Percentiles rank a stretch among this genome's conserved stretches.
Conservation (phyloP, 2,329 filamentous ascomycete genomes). For the Cercospora sesami region DNA sequence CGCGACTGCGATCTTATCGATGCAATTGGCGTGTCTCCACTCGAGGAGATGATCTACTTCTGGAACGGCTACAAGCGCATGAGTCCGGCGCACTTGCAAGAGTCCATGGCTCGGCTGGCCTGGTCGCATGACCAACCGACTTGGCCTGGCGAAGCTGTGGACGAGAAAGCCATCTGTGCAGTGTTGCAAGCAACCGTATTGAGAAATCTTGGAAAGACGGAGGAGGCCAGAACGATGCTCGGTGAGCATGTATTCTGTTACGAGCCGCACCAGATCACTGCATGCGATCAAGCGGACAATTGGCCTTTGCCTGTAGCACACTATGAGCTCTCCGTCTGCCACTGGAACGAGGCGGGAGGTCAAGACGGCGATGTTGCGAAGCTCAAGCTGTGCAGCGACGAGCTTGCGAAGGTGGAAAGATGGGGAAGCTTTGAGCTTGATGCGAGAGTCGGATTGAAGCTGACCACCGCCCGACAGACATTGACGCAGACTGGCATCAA, state of each 20-base stretch:
- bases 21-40: slow-evolving; percentile 75
- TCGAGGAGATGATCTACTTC: slow-evolving; percentile 89
- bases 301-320: slow-evolving; percentile 72
- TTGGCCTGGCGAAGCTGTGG: slow-evolving; percentile 55
- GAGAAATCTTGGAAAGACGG: slow-evolving; percentile 58
- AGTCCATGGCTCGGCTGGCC: slow-evolving; percentile 61
- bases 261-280: slow-evolving; percentile 55
- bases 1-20: slow-evolving; percentile 71
- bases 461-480: slow-evolving; percentile 68
- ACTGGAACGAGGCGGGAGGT: slow-evolving; percentile 67
- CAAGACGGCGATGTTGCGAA: slow-evolving; percentile 46
- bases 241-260: slow-evolving; percentile 63
- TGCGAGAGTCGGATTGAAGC: slow-evolving; percentile 69
- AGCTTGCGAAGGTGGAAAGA: slow-evolving; percentile 65
- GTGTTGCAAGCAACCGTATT: slow-evolving; percentile 67
- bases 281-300: slow-evolving; percentile 59
- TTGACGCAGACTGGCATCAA: slow-evolving; percentile 44
- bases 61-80: slow-evolving; percentile 90
- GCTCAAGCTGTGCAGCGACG: slow-evolving; percentile 62
- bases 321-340: slow-evolving; percentile 81
- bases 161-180: slow-evolving; percentile 65
- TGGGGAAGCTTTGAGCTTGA: slow-evolving; percentile 76
- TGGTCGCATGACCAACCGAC: slow-evolving; percentile 61
- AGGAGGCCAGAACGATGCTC: slow-evolving; percentile 65
- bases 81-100: slow-evolving; percentile 63